phyloP scores from a whole-genome alignment of 345 rosid genomes.

The Salix udensis region DNA sequence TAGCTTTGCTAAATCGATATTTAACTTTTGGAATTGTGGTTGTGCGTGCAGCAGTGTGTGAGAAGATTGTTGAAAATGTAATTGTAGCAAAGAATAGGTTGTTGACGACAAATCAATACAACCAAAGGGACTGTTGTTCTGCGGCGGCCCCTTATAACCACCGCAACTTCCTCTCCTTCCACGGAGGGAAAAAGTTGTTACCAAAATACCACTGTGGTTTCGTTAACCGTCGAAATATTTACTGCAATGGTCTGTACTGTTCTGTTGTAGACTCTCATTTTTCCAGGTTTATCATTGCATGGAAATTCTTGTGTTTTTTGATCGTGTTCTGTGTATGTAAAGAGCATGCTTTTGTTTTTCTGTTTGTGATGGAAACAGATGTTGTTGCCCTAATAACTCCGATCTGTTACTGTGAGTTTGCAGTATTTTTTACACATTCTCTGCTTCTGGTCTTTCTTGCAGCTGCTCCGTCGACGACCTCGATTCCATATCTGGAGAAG shows the following conservation, averaged over 20 bases:
- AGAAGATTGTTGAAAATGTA: conserved; percentile 76
- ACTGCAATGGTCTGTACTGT: conserved; percentile 55
- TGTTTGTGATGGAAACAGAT: not conserved
- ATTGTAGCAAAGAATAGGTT: conserved; percentile 72
- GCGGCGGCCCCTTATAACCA: conserved; percentile 37
- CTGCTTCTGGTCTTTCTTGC: conserved; percentile 25
- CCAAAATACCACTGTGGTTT: conserved; percentile 53
- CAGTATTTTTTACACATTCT: too few species aligned
- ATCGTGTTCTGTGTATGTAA: not conserved
- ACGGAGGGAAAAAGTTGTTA: conserved; percentile 54
- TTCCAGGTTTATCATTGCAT: conserved; percentile 44
- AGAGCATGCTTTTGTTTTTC: not conserved
- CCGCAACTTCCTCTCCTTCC: conserved; percentile 54
- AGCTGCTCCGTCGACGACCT: conserved; percentile 59
- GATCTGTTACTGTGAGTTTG: too few species aligned
- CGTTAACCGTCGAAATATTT: conserved; percentile 47
- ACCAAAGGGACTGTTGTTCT: conserved; percentile 48
- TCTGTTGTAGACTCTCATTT: conserved; percentile 72
- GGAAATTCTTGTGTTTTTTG: not conserved
- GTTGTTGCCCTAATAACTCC: not conserved
- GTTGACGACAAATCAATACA: conserved; percentile 42
- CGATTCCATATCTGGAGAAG: conserved; percentile 55
- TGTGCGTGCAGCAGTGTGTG: conserved; percentile 48
- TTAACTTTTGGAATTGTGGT: too few species aligned
- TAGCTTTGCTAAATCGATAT: too few species aligned